Base-by-base conservation (phyloP, 23 red algal species). In the Gracilaria gracilis region DNA sequence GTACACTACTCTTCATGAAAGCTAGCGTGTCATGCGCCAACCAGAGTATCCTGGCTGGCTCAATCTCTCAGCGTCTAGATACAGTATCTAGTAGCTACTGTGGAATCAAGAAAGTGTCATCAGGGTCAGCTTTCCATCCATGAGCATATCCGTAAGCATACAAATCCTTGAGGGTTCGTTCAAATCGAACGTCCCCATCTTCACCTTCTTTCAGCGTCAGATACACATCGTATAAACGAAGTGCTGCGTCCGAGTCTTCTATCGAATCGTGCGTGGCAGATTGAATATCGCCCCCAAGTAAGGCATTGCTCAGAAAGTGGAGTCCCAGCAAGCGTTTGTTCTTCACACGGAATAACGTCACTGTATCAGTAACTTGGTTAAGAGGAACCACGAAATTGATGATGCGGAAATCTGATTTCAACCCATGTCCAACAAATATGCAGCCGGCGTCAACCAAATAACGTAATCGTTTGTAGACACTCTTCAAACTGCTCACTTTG, bases 391-490 rank as follows among this genome's bases (percentile, higher is more conserved):
- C 74, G 79, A 98, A 95, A 61, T 95, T 98, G 61, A 95, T 82
- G 31, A 93, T 84, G 15, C 96, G 93, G 55, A 98, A 95, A 59
- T 98, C 96, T 37, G 89, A 95, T 42, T 93, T 90, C 66, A 98
- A 87, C 38, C 96, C 96, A 69, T 98, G 96, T 11, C 96, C 96
- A 39, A 95, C 94, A 80, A 98, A 93, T 17, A 95, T 80, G 51
- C 88, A 93, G 27, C 96, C 96, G 32, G 93, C 91, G 48, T 95
- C 89, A 25, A 95, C 71, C n/a, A 98, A 73, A 31, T 75, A 87
- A 20, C 82, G 83, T 29, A 98, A 91, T 71, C 93, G 91, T 38
- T 90, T 93, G 84, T 98, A 98, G 2, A 95, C 96, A 15, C 50
- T 83, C 70, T 98, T 98, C 72, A 87, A 67, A 36, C 80, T 82